A percentile compares a stretch with the other conserved stretches of the same genome.
phyloP scores from a whole-genome alignment of 2,329 filamentous ascomycete genomes.

The Sordariomycetes sp. region DNA sequence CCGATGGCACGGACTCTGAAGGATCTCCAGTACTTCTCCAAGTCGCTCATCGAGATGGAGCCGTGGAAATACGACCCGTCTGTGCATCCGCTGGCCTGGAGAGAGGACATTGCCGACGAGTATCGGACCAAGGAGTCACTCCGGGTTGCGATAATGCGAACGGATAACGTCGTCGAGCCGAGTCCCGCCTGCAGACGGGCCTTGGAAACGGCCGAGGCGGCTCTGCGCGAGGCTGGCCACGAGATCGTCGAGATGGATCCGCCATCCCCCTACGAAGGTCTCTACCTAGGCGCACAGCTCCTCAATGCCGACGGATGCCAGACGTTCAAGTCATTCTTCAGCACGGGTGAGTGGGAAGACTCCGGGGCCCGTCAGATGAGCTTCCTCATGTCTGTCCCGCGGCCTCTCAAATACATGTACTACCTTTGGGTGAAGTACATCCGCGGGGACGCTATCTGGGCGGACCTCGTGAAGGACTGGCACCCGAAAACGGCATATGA shows the following conservation, averaged over 20 bases:
- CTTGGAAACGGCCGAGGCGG: constrained; percentile 57
- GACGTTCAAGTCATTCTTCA: constrained; percentile 69
- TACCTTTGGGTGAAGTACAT: constrained; percentile 86
- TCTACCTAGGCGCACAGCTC: constrained; percentile 67
- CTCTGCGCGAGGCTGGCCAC: constrained; percentile 63
- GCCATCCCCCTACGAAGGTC: constrained; percentile 63
- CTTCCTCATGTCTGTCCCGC: constrained; percentile 61
- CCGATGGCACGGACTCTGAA: constrained; percentile 82
- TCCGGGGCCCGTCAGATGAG: constrained; percentile 65
- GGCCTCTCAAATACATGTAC: constrained; percentile 71
- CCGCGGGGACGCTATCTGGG: constrained; percentile 65
- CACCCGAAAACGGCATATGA: constrained; percentile 63
- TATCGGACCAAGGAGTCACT: constrained; percentile 52
- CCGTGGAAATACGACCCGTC: constrained; percentile 85
- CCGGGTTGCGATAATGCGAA: constrained; percentile 66
- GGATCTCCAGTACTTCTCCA: constrained; percentile 77
- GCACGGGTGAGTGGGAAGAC: constrained; percentile 70
- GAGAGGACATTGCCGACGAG: constrained; percentile 46
- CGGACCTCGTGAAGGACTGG: constrained; percentile 64
- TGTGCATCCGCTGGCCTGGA: constrained; percentile 78
- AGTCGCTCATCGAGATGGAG: constrained; percentile 65
- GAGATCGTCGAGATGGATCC: constrained; percentile 55
- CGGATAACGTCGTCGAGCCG: constrained; percentile 75
- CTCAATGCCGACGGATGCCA: constrained; percentile 77
- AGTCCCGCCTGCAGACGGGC: constrained; percentile 75